Conservation (phyloP, 2,329 filamentous ascomycete species). For the Aquanectria penicillioides region DNA sequence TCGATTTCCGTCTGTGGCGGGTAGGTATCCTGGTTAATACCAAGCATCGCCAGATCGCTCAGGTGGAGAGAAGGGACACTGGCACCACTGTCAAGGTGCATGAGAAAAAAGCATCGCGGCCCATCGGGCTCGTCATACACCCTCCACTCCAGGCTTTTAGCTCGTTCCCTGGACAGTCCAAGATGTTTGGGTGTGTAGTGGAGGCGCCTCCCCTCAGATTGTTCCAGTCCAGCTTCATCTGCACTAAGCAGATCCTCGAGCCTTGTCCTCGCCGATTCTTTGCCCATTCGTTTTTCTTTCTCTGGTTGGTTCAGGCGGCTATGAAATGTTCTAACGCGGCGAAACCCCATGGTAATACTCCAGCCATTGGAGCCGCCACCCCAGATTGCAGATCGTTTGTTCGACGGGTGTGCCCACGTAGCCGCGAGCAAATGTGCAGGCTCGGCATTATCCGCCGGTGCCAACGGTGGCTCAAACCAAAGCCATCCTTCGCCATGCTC, state of each 20-base stretch:
- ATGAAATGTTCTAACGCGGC: conserved; percentile 35
- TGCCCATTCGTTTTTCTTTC: background rate
- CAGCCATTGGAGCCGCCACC: conserved; percentile 17
- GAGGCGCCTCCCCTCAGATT: conserved; percentile 29
- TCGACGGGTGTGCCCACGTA: conserved; percentile 36
- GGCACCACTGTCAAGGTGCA: conserved; percentile 41
- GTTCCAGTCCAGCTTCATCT: background rate
- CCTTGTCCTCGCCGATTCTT: background rate
- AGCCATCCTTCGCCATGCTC: conserved; percentile 39
- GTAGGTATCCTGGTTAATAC: conserved; percentile 32
- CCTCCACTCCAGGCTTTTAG: conserved; percentile 8
- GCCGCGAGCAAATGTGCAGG: conserved; percentile 35
- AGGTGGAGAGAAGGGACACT: conserved; percentile 33
- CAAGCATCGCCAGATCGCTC: conserved; percentile 31
- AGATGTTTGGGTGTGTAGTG: conserved; percentile 27
- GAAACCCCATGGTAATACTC: conserved; percentile 42
- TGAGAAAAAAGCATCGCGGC: conserved; percentile 36
- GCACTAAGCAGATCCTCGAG: too few relatives aligned
- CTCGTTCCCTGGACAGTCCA: background rate
- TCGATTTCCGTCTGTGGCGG: conserved; percentile 31
- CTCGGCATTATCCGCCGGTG: conserved; percentile 19
- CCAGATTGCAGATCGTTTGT: background rate
- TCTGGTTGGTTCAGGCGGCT: conserved; percentile 16
- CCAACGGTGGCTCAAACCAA: conserved; percentile 39
- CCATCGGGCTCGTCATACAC: conserved; percentile 25